Conservation (phyloP, 2,329 filamentous ascomycete genomes). For the Fusarium pseudonygamai region DNA sequence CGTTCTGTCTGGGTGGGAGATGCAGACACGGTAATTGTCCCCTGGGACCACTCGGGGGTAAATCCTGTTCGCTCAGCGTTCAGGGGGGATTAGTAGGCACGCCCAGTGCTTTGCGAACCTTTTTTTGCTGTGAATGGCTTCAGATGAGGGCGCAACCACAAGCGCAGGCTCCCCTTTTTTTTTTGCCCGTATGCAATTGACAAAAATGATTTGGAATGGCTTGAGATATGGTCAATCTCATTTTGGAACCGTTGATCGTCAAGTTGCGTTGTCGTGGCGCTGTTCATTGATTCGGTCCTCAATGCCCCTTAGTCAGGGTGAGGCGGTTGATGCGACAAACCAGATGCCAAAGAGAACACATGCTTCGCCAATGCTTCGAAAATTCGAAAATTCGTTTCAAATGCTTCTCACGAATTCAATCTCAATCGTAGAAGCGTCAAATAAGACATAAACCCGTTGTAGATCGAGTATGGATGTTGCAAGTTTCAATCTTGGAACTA, state of each 20-base stretch:
- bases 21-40: background rate
- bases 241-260: accelerated
- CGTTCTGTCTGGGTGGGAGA: background rate
- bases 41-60: background rate
- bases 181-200: accelerated
- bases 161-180: accelerated
- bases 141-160: background rate
- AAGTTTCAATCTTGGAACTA: background rate
- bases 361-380: background rate
- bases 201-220: background rate
- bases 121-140: background rate
- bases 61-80: conserved; percentile 6
- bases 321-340: background rate
- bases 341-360: accelerated
- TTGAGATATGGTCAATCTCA: background rate
- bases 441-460: too few relatives aligned
- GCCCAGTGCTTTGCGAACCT: conserved; percentile 21
- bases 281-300: background rate
- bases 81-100: conserved; percentile 22
- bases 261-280: background rate
- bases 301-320: background rate
- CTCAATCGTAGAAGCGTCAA: background rate
- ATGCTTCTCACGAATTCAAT: accelerated
- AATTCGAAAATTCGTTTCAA: background rate
- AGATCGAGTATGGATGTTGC: background rate